Evolutionary conservation across 2,329 filamentous ascomycete genomes (phyloP).

Genomic region (Ascochyta rabiei): DNA sequence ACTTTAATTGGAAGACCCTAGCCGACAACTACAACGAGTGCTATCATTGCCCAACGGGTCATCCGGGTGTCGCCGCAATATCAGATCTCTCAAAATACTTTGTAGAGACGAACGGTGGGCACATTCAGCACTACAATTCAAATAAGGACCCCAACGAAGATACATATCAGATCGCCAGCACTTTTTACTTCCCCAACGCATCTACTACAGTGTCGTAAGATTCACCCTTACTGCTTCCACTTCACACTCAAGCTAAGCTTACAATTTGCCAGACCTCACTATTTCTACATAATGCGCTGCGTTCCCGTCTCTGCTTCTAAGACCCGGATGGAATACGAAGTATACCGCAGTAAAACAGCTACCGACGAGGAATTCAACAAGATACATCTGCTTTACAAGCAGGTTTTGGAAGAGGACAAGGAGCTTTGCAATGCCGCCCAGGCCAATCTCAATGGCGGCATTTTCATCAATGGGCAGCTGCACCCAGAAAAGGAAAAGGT

Average conservation of each 20-base stretch:
- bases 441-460: too few relatives aligned
- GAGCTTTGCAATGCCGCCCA: too few relatives aligned
- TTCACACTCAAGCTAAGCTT: not conserved
- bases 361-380: constrained; percentile 60
- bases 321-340: constrained; percentile 64
- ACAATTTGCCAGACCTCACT: constrained; percentile 50
- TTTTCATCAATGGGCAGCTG: too few relatives aligned
- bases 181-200: constrained; percentile 33
- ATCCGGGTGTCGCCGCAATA: constrained; percentile 62
- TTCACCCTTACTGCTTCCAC: not conserved
- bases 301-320: constrained; percentile 57
- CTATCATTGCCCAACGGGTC: constrained; percentile 65
- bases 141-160: constrained; percentile 22
- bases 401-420: constrained; percentile 68
- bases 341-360: constrained; percentile 64
- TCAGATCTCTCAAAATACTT: constrained; percentile 61
- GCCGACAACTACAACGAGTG: constrained; percentile 69
- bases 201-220: constrained; percentile 27
- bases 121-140: constrained; percentile 30
- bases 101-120: constrained; percentile 26
- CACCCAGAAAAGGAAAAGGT: too few relatives aligned
- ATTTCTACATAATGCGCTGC: constrained; percentile 67
- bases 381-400: constrained; percentile 65
- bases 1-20: constrained; percentile 34
- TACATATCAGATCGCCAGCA: constrained; percentile 25